Evolutionary conservation across 1,284 basidiomycete genomes (phyloP).

Genomic region (Boletus albobrunnescens): DNA sequence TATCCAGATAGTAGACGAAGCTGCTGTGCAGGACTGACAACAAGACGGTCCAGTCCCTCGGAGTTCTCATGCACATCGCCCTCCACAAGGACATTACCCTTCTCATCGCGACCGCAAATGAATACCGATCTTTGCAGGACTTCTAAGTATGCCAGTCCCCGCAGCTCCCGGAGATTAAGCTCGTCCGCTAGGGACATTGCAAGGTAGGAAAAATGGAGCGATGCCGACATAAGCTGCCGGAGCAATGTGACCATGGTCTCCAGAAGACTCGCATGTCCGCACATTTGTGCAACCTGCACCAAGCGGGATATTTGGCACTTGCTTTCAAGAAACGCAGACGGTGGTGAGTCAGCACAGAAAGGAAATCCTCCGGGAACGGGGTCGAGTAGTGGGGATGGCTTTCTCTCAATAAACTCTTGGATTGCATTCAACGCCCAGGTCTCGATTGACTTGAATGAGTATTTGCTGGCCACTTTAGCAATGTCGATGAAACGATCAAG

Average conservation of each 20-base stretch:
- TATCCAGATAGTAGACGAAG: conserved; percentile 62
- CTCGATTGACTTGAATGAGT: conserved; percentile 64
- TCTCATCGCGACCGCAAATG: conserved; percentile 31
- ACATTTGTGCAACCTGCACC: conserved; percentile 60
- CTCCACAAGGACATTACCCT: conserved; percentile 18
- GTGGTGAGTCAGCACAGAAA: conserved; percentile 27
- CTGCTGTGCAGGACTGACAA: conserved; percentile 52
- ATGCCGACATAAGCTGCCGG: conserved; percentile 52
- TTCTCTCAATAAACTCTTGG: conserved; percentile 56
- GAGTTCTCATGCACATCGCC: conserved; percentile 31
- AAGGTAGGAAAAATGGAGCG: conserved; percentile 60
- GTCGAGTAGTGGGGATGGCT: conserved; percentile 51
- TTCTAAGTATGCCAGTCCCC: conserved; percentile 64
- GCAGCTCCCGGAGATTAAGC: conserved; percentile 49
- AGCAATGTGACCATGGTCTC: conserved; percentile 55
- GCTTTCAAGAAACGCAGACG: conserved; percentile 32
- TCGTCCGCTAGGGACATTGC: conserved; percentile 69
- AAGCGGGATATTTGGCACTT: conserved; percentile 52
- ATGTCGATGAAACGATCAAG: conserved; percentile 57
- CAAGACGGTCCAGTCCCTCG: conserved; percentile 40
- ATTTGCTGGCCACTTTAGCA: conserved; percentile 60
- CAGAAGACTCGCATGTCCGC: conserved; percentile 54
- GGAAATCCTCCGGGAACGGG: conserved; percentile 36
- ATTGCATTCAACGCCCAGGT: conserved; percentile 66
- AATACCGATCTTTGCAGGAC: conserved; percentile 59